Evolutionary conservation across 371 early-diverging fungal genomes (phyloP).

Genomic region (Caulochytrium protostelioides): DNA sequence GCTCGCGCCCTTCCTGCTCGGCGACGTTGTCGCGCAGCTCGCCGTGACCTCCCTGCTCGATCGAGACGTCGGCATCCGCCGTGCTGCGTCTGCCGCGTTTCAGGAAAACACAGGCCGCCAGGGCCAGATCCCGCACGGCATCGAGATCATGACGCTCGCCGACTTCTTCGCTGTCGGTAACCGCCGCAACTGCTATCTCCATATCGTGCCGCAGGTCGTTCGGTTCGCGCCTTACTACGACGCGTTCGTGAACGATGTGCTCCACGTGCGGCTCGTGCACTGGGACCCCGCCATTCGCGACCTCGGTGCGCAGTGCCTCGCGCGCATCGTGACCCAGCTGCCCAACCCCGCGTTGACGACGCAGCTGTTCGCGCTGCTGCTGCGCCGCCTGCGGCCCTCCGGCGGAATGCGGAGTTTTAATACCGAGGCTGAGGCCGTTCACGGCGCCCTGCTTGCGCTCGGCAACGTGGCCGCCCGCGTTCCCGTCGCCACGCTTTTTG

Average conservation of each 20-base stretch:
- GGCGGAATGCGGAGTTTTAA: too few species aligned
- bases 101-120: constrained; percentile 91
- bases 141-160: constrained; percentile 63
- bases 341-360: too few species aligned
- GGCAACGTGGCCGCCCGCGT: too few species aligned
- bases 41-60: constrained; percentile 62
- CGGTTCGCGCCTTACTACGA: constrained; percentile 14
- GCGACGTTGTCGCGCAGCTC: constrained; percentile 49
- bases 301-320: constrained; percentile 8
- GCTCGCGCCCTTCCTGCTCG: constrained; percentile 30
- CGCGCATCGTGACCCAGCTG: too few species aligned
- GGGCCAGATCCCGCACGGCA: constrained; percentile 76
- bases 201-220: constrained; percentile 43
- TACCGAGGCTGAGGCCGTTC: too few species aligned
- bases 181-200: constrained; percentile 42
- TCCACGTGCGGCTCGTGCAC: constrained; percentile 37
- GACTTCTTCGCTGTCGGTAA: constrained; percentile 84
- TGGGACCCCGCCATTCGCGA: constrained; percentile 71
- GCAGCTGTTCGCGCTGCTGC: too few species aligned
- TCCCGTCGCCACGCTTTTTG: too few species aligned
- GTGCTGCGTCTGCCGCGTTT: constrained; percentile 90
- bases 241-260: constrained; percentile 44
- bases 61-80: constrained; percentile 76
- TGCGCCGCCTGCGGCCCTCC: too few species aligned
- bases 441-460: too few species aligned